Percentiles rank a stretch among this genome's conserved stretches.
Evolutionary conservation across 176 grass and related monocot species (phyloP).

Genomic region (Zea luxurians): DNA sequence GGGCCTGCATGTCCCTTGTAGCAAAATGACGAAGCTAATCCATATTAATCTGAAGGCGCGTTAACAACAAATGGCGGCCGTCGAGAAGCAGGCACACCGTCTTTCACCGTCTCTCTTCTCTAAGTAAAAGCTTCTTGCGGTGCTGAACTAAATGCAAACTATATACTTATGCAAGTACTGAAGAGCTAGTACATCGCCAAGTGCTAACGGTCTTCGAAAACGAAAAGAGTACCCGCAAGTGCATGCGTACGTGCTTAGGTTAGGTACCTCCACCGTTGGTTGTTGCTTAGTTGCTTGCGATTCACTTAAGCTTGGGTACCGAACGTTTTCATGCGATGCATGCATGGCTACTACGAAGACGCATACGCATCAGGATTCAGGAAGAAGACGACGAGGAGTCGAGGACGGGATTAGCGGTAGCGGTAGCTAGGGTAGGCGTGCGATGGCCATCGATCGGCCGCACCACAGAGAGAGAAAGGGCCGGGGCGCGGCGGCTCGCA

Average conservation of each 20-base stretch:
- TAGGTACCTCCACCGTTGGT: background rate
- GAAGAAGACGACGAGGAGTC: no score
- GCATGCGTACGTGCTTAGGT: background rate
- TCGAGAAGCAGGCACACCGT: background rate
- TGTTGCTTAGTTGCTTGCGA: constrained; percentile 9
- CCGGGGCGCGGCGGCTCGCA: no score
- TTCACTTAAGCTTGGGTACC: background rate
- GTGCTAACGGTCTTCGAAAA: no score
- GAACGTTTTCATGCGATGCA: no score
- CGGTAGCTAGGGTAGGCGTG: no score
- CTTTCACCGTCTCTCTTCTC: background rate
- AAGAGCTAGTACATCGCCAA: no score
- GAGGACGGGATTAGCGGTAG: no score
- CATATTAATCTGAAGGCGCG: background rate
- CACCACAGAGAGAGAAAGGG: no score
- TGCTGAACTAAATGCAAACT: background rate
- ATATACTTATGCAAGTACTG: background rate
- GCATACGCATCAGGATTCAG: no score
- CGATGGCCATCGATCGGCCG: no score
- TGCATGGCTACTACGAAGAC: no score
- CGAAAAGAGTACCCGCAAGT: no score
- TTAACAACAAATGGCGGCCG: background rate
- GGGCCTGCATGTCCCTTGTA: background rate
- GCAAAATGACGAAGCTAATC: background rate
- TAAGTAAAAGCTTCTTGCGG: background rate